Conservation (phyloP, 148 eudicot genomes). For the Salicornia ramosissima region DNA sequence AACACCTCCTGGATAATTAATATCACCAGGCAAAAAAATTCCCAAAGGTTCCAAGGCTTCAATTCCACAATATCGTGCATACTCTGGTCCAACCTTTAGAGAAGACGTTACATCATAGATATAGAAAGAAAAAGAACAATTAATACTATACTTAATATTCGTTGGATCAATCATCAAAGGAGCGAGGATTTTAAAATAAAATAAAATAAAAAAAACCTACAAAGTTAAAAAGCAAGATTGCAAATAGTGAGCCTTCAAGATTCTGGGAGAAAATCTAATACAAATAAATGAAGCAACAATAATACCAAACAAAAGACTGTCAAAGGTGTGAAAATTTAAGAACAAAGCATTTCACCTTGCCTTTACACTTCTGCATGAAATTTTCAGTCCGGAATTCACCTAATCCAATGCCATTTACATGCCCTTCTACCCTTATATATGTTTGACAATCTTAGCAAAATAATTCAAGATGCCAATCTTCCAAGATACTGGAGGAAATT, state of each 20-base stretch:
- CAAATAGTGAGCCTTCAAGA: neutral
- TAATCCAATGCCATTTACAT: neutral
- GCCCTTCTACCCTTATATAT: neutral
- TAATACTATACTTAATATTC: no score
- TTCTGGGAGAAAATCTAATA: neutral
- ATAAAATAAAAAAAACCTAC: no score
- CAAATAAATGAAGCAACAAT: neutral
- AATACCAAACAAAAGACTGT: no score
- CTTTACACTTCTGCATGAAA: neutral
- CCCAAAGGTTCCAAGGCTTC: constrained; percentile 97
- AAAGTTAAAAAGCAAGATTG: neutral
- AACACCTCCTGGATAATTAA: constrained; percentile 93
- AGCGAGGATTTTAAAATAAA: neutral
- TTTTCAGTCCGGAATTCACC: neutral
- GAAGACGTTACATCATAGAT: constrained; percentile 1
- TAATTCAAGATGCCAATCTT: no score
- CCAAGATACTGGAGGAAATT: neutral
- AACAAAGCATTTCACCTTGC: neutral
- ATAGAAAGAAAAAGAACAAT: neutral
- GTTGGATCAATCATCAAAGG: neutral
- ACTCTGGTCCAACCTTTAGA: constrained; percentile 86
- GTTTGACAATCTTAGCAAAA: neutral
- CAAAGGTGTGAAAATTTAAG: no score
- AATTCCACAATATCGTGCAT: constrained; percentile 96
- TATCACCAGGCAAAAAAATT: constrained; percentile 90